Base-by-base conservation (phyloP, 2,329 filamentous ascomycete genomes). In the Colletotrichum noveboracense region DNA sequence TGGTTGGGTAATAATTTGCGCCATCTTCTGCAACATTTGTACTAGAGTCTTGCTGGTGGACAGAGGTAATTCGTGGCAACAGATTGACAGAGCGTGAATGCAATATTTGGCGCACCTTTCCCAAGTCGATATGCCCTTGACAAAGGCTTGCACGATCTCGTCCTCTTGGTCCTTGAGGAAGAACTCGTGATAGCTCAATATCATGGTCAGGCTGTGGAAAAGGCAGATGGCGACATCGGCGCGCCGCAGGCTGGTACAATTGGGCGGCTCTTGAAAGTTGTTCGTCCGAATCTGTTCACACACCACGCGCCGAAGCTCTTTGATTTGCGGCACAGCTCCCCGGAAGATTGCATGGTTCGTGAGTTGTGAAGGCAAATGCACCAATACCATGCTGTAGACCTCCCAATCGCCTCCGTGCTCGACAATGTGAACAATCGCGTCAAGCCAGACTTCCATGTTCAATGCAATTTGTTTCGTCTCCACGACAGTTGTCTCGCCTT, bases 41-140 rank as follows among this genome's bases (percentile, higher is more conserved):
- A 96, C 94, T 76, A 98, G 89, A 24, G 93, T 94, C 82, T 96
- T 98, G 81, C 94, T 95, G 67, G 96, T 94, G 14, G 96, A 96
- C 21, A 94, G 90, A 4, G 97, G 96, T 30, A 98, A 91, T 84
- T 99, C 97, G 80, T 98, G 96, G 83, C 96, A 98, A 86, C 96
- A 98, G 76, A 99, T 94, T 0, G 96, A 96, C 24, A 99, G 88
- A 1, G 96, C 96, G 83, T 99, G 96, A 69, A 99, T 98, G 84
- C 97, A 99, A 77, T 93, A 94, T 81, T 96, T 97, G 24, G 96
- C 95, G 70, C 95, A 97, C 77, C 94, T 91, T 80, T 98, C 96
- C 91, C 94, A 96, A 3, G 93, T 92, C 13, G 93, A 92, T 74
- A 98, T 95, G 3, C 96, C 96, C 71, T 94, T 91, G 78, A 97